Evolutionary conservation across 2,329 filamentous ascomycete species (phyloP), one percentile per base, ranked within the genome.

Genomic region (Magnaporthales sp.): DNA sequence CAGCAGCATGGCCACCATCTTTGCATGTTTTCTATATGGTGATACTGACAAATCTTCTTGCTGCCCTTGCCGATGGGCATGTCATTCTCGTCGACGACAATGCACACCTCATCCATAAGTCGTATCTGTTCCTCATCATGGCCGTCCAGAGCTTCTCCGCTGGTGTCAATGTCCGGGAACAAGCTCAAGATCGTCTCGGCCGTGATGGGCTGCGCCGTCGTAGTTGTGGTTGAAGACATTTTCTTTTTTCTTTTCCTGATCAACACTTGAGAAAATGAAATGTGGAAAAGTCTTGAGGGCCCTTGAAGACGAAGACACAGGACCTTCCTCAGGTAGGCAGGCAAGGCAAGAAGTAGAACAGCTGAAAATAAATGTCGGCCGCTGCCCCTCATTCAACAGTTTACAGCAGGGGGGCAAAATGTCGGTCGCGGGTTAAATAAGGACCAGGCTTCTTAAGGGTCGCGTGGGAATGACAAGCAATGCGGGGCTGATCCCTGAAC

Each of bases 41-140:
- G 46, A 7, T 65, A 84, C 90, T 72, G 81, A 96, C 95, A 99
- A 67, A 92, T 87, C 83, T 99, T 99, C 86, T 99, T 98, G 88
- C 91, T 97, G 65, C 92, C 94, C 71, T 92, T 97, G 70, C 95
- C 95, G 77, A 99, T 97, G 31, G 94, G 93, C 73, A 87, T 83
- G 77, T 98, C 95, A 74, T 98, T 86, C 73, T 96, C 89, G 78
- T 98, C 94, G 62, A 96, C 82, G 22, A 99, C 95, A 76, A 99
- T 98, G 84, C 95, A 99, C 64, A 97, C 91, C 82, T 98, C 95
- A 74, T 99, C 94, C 95, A 99, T 99, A 74, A 99, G 81, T 64
- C 94, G 89, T 74, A 97, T 97, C 81, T 99, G 95, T 83, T 98
- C 94, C 77, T 91, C 94, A 81, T 98, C 93, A 81, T 98, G 96